Base-by-base conservation (phyloP, 2,329 filamentous ascomycete species). In the Xylaria sp. region DNA sequence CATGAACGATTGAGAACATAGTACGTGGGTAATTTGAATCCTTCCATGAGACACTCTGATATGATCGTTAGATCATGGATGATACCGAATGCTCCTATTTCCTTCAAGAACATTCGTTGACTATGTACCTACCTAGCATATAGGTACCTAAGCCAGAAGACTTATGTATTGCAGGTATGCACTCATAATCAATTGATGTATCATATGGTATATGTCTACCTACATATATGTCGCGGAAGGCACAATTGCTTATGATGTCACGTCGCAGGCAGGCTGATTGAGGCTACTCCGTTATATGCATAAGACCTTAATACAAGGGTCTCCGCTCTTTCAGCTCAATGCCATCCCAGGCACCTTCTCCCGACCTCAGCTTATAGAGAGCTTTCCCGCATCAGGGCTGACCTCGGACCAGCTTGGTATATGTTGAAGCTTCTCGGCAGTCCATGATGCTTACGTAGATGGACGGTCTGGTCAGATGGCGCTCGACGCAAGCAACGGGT, bases 401-500 rank as follows among this genome's bases (percentile, higher is more conserved):
- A 34, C 7, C 23, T 18, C 39, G 60, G 60, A 57, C 66, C 66
- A 66, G 66, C 68, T 65, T 64, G 39, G 70, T 69, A 66, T 63
- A 65, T 66, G 63, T 68, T 60, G 55, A 67, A 71, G 67, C 46
- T 37, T 44, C 41, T 50, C 41, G 15, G 46, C 34, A 39, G n/a
- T 62, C 56, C 68, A 76, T 69, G 50, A 77, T 77, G 76, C 67
- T 54, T 63, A 37, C 6, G 34, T 37, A 70, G 51, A 71, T 75
- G 74, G 70, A 75, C 54, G 41, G 65, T 52, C 50, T 52, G 59
- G 63, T 52, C 37, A 68, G 71, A 93, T 94, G 91, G 90, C 91
- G 83, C 87, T 92, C 83, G 88, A 92, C 79, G 82, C 86, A 77
- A 87, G 89, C 78, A 90, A 89, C 83, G 91, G 92, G 84, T 94